Percentiles rank a stretch among this genome's conserved stretches.
These are phyloP conservation scores for Typha latifolia DNA, from an alignment of 176 grass and related monocot genomes.

Conservation along the genomic window DNA sequence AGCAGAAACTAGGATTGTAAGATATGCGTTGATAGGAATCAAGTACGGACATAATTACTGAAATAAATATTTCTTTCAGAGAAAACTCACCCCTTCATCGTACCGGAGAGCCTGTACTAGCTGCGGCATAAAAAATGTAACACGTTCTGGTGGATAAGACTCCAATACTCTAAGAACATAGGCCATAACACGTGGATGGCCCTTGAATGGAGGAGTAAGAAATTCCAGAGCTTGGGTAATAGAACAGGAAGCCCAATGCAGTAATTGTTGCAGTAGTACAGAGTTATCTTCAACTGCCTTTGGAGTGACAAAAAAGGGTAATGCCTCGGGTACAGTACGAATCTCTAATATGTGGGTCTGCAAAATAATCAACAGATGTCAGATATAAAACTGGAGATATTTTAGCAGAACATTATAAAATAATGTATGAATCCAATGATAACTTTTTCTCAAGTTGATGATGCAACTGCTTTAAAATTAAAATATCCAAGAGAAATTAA, in stretches of 20 bases:
- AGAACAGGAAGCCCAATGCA: slow-evolving; percentile 95
- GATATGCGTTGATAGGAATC: no score
- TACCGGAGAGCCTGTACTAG: slow-evolving; percentile 97
- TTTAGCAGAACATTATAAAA: background rate
- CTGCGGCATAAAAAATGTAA: slow-evolving; percentile 99
- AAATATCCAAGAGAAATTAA: no score
- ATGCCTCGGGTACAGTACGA: slow-evolving; percentile 86
- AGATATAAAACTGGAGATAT: background rate
- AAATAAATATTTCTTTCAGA: slow-evolving; percentile 13
- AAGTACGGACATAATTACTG: background rate
- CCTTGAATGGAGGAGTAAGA: slow-evolving; percentile 93
- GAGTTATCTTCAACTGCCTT: slow-evolving; percentile 98
- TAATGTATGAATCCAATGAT: no score
- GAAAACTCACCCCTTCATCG: slow-evolving; percentile 76
- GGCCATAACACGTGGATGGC: slow-evolving; percentile 94
- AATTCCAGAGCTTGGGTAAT: slow-evolving; percentile 95
- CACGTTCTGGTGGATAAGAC: slow-evolving; percentile 88
- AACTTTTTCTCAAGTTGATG: no score
- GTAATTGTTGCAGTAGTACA: slow-evolving; percentile 78
- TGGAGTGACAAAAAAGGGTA: slow-evolving; percentile 95
- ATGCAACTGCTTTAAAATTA: no score
- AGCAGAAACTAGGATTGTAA: no score
- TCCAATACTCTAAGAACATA: slow-evolving; percentile 96
- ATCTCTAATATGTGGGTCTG: slow-evolving; percentile 78
- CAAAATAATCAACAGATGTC: background rate